Percentiles rank a stretch among this genome's conserved stretches.
Evolutionary conservation across 2,329 filamentous ascomycete species (phyloP).

Genomic region (Fusarium metavorans): DNA sequence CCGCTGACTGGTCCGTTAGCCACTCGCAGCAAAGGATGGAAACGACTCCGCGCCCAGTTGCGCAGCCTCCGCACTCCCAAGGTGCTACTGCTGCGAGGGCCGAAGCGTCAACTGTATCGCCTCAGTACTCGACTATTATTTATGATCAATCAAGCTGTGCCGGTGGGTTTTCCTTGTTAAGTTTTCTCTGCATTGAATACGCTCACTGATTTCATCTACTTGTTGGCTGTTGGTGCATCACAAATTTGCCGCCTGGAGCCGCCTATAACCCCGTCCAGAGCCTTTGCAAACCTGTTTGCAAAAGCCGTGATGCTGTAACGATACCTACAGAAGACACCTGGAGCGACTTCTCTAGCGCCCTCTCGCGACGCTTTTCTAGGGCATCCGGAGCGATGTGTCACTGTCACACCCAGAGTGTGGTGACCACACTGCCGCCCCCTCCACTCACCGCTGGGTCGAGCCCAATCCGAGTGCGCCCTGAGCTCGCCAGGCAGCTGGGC

Average conservation of each 20-base stretch:
- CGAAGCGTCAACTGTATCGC: slow-evolving; percentile 33
- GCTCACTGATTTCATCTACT: background rate
- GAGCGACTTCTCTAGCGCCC: slow-evolving; percentile 37
- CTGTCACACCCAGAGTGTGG: slow-evolving; percentile 38
- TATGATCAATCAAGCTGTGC: slow-evolving; percentile 2
- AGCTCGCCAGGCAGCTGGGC: slow-evolving; percentile 23
- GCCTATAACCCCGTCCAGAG: slow-evolving; percentile 16
- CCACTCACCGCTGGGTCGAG: slow-evolving; percentile 33
- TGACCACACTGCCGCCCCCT: slow-evolving; percentile 10
- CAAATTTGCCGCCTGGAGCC: slow-evolving; percentile 26
- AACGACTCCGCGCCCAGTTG: slow-evolving; percentile 27
- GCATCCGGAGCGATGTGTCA: slow-evolving; percentile 43
- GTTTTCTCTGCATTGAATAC: slow-evolving; percentile 2
- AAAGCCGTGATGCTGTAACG: slow-evolving; percentile 40
- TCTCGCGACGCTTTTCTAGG: slow-evolving; percentile 37
- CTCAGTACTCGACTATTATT: slow-evolving; percentile 41
- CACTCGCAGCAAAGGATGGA: slow-evolving; percentile 27
- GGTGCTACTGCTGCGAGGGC: slow-evolving; percentile 41
- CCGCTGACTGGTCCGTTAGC: slow-evolving; percentile 33
- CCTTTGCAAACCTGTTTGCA: slow-evolving; percentile 28
- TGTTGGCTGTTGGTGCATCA: slow-evolving; percentile 28
- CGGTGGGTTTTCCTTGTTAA: slow-evolving; percentile 11
- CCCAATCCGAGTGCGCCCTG: slow-evolving; percentile 40
- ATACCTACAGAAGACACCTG: slow-evolving; percentile 43
- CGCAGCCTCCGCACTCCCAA: slow-evolving; percentile 25